Evolutionary conservation across 148 eudicot species (phyloP), one percentile per base, ranked within the genome.

Genomic region (Selenicereus undatus): DNA sequence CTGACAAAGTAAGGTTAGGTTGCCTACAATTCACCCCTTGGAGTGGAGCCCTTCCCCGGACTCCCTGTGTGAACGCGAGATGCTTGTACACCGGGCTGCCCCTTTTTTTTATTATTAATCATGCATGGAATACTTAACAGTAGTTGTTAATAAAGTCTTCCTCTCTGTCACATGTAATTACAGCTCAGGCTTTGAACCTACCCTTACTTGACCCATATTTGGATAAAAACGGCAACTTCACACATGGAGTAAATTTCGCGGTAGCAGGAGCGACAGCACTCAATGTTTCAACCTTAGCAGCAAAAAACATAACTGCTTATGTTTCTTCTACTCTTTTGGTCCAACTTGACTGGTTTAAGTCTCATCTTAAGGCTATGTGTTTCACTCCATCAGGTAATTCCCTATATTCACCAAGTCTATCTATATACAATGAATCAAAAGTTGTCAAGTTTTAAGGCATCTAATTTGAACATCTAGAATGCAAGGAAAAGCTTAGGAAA

Each of bases 171-270:
- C 14, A 48, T 48, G 8, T 48, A 12, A 48, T n/a, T 7, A n/a
- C 68, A 64, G 68, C 68, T 24, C 27, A 64, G n/a, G 68, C 68
- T 22, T 64, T 64, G 29, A 64, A 64, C 10, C 68, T 69, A 4
- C 72, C 72, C 11, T 32, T 69, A 0, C 39, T 69, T 13, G 39
- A 69, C 11, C 72, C 72, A 14, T 69, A 69, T 32, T 12, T 69
- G 35, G 42, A 69, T 30, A 30, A 69, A 16, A 21, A 32, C 11
- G 72, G 36, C 7, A 32, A 69, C 20, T 69, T 69, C 39, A 69
- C 24, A 17, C 72, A 69, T 69, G 72, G 72, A 29, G 72, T 69
- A 16, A 69, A 69, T 30, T 69, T 69, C 5, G 72, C 72, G 21
- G 72, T 69, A 16, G 42, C 18, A 1, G 72, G 72, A 69, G 35